Evolutionary conservation across 768 basidiomycete species (phyloP), one percentile per base, ranked within the genome.

Genomic region (Neoboletus brunneissimus): DNA sequence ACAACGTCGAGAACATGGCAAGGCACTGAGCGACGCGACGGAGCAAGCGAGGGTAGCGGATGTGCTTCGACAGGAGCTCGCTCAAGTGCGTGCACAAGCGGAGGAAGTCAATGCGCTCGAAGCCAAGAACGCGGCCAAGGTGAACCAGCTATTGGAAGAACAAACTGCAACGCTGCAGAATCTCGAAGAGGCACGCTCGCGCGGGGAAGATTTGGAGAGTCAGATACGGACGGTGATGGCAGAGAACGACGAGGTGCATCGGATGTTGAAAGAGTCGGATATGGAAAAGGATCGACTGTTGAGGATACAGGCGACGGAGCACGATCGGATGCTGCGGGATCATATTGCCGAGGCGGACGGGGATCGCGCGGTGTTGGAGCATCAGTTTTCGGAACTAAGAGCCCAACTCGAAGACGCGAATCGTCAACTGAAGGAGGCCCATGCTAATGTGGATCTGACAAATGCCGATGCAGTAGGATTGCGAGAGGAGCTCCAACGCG

Each of bases 291-390:
- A 96, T 54, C 76, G 86, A 22, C 75, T 92, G 16, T 73, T 93
- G 54, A 82, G 79, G 41, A 80, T 78, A 3, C 91, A 93, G 67
- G 87, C 89, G 8, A 83, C 81, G 15, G 89, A 80, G 64, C 79
- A 85, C 54, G 85, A 87, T 55, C 74, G 81, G 34, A 71, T 79
- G 43, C 84, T 97, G 59, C 83, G 92, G 1, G 94, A 97, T 68
- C 90, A 94, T 64, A 87, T 89, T 53, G 89, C 89, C 3, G 95
- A 98, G 71, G 91, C 94, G 15, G 93, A 97, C 65, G 91, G 94
- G 1, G 94, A 98, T 69, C 83, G 93, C 9, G 94, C 94, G 0
- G 92, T 96, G 15, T 77, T 97, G 45, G 94, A 97, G 72, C 86
- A 94, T 48, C 89, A 94, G 69, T 87, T 89, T 67, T 84, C 81